Conservation (phyloP, 2,329 filamentous ascomycete genomes). For the Sphaceloma murrayae region DNA sequence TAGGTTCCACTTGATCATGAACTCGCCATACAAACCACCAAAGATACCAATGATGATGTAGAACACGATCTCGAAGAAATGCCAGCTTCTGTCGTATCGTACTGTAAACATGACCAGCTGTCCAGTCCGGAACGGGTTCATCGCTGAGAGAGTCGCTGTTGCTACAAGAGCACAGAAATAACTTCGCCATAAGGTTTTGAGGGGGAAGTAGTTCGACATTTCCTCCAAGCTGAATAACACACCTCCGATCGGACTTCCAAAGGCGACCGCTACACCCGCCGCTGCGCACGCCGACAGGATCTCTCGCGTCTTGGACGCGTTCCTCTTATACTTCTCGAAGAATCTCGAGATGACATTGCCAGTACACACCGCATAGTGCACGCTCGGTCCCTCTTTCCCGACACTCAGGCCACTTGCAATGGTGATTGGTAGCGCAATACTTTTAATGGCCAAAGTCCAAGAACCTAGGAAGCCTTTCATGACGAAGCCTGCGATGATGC, state of each 20-base stretch:
- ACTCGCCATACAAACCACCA: conserved; percentile 87
- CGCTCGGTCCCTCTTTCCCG: conserved; percentile 93
- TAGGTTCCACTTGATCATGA: conserved; percentile 97
- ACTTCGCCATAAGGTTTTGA: conserved; percentile 96
- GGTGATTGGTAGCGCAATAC: conserved; percentile 76
- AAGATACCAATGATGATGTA: conserved; percentile 88
- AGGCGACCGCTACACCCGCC: conserved; percentile 90
- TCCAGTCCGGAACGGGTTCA: conserved; percentile 96
- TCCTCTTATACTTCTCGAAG: conserved; percentile 84
- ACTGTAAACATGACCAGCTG: conserved; percentile 99
- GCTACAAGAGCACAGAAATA: conserved; percentile 97
- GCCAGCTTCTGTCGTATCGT: conserved; percentile 89
- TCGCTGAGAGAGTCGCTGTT: conserved; percentile 82
- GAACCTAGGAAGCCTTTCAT: conserved; percentile 97
- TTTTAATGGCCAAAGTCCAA: conserved; percentile 91
- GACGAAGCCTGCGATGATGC: conserved; percentile 95
- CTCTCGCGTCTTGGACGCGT: conserved; percentile 88
- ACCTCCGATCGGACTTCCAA: conserved; percentile 93
- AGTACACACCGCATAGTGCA: conserved; percentile 97
- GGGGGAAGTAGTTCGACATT: conserved; percentile 91
- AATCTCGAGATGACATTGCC: conserved; percentile 91
- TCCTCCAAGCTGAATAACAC: conserved; percentile 96
- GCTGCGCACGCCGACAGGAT: conserved; percentile 91
- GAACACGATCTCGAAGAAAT: conserved; percentile 92
- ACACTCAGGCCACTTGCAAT: conserved; percentile 92